These are phyloP conservation scores for Coniochaeta ligniaria DNA, from an alignment of 2,329 filamentous ascomycete species.

Conservation along the genomic window DNA sequence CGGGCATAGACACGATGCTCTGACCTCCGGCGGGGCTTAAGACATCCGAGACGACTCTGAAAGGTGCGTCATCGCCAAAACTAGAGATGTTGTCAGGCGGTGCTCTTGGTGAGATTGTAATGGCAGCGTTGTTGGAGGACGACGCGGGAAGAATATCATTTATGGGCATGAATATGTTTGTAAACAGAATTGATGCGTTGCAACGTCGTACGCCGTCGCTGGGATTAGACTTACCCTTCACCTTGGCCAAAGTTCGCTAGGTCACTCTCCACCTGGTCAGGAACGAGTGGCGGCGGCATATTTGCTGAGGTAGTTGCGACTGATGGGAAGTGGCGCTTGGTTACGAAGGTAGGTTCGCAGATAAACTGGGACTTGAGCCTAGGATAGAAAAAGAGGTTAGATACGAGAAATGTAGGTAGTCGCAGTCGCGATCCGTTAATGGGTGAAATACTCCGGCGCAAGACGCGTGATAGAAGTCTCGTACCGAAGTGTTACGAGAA, in stretches of 20 bases:
- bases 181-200: neutral
- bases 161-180: neutral
- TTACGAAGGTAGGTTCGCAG: neutral
- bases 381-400: neutral
- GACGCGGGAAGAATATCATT: neutral
- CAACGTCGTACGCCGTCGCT: neutral
- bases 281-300: neutral
- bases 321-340: neutral
- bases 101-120: neutral
- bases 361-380: neutral
- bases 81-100: neutral
- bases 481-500: neutral
- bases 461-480: neutral
- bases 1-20: neutral
- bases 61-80: neutral
- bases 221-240: neutral
- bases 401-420: neutral
- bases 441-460: neutral
- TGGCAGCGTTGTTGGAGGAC: neutral
- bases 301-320: neutral
- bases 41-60: neutral
- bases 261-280: neutral
- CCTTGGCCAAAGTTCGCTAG: neutral
- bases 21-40: neutral
- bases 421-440: neutral